Conservation (phyloP, 176 grass and related monocot genomes). For the Eleusine coracana region DNA sequence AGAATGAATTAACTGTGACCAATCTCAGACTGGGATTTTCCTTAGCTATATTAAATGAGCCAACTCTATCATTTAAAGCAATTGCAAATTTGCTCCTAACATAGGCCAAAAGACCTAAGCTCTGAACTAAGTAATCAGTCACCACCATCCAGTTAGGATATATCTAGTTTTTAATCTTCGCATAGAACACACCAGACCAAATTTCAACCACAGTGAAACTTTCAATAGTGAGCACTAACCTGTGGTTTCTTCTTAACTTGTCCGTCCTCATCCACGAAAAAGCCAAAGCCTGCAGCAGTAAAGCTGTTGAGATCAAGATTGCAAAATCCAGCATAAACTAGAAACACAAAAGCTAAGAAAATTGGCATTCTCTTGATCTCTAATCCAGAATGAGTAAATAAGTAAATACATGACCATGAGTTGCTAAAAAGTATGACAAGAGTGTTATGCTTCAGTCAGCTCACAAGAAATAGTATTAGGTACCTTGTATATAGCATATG, state of each 20-base stretch:
- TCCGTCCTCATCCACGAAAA: slow-evolving; percentile 75
- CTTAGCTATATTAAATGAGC: not conserved
- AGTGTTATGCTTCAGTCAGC: not conserved
- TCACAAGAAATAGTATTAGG: not conserved
- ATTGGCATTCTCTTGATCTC: not conserved
- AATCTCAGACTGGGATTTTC: not conserved
- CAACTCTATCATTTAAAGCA: not conserved
- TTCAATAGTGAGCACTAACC: slow-evolving; percentile 30
- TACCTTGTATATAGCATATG: not conserved
- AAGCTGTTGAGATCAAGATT: not conserved
- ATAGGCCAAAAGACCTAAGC: slow-evolving; percentile 13
- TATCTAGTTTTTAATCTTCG: not conserved
- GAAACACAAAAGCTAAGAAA: not conserved
- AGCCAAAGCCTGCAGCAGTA: slow-evolving; percentile 68
- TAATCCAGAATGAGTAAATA: not conserved
- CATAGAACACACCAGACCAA: not conserved
- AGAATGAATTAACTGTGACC: not conserved
- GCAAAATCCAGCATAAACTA: not conserved
- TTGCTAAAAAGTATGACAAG: not conserved
- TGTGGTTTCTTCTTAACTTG: slow-evolving; percentile 83
- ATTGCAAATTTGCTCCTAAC: not conserved
- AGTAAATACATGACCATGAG: not conserved
- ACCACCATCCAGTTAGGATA: not conserved
- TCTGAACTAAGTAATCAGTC: slow-evolving; percentile 20
- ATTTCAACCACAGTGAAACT: not conserved